These are phyloP conservation scores for Echinosphaeria canescens DNA, from an alignment of 2,329 filamentous ascomycete species.

Conservation along the genomic window DNA sequence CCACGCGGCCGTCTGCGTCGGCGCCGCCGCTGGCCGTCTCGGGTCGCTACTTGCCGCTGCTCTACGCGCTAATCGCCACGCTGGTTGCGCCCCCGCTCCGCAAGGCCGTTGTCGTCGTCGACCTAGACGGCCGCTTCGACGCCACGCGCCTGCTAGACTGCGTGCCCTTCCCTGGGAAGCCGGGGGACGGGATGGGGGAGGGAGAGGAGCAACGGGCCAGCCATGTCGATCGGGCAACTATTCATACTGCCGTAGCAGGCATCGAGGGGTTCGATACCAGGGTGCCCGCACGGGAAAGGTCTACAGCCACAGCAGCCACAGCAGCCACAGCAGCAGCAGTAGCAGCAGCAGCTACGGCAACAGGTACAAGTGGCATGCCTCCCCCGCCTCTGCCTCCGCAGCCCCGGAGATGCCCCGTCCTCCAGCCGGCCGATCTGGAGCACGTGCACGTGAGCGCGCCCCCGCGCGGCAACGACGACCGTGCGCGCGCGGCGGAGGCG, in stretches of 20 bases:
- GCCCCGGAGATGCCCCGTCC: conserved; percentile 4
- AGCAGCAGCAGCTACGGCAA: conserved; percentile 1
- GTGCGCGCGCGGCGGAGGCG: conserved; percentile 8
- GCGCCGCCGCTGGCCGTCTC: conserved; percentile 23
- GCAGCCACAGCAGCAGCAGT: too few relatives aligned
- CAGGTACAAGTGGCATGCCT: background rate
- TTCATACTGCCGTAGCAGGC: too few relatives aligned
- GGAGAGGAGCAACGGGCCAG: background rate
- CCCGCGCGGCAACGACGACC: conserved; percentile 7
- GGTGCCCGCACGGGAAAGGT: too few relatives aligned
- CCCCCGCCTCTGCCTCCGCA: conserved; percentile 1
- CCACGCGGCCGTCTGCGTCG: too few relatives aligned
- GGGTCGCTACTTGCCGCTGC: conserved; percentile 28
- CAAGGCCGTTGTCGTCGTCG: conserved; percentile 29
- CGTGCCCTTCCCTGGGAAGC: conserved; percentile 2
- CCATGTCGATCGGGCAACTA: too few relatives aligned
- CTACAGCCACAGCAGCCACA: too few relatives aligned
- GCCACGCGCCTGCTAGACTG: conserved; percentile 18
- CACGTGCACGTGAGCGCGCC: conserved; percentile 15
- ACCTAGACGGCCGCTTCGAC: conserved; percentile 32
- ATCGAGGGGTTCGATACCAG: too few relatives aligned
- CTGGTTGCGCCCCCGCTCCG: conserved; percentile 23
- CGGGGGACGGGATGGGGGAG: too few relatives aligned
- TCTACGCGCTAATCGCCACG: conserved; percentile 30
- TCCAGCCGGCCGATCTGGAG: conserved; percentile 13